A percentile compares a stretch with the other conserved stretches of the same genome.
These are phyloP conservation scores for Drechslerella dactyloides DNA, from an alignment of 2,329 filamentous ascomycete species.

Conservation along the genomic window DNA sequence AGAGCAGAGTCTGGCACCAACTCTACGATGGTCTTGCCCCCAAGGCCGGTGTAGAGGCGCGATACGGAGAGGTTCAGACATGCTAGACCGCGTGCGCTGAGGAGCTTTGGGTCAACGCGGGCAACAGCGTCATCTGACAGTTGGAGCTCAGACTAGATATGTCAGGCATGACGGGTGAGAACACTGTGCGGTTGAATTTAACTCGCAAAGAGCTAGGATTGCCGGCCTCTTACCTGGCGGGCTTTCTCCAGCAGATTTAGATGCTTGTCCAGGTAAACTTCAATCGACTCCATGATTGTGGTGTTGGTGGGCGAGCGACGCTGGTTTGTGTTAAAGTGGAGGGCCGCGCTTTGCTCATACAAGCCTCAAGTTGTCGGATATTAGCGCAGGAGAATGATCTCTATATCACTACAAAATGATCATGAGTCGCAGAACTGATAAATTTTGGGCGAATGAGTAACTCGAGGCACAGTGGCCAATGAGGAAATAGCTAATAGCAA, in stretches of 20 bases:
- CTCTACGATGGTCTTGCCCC: conserved; percentile 88
- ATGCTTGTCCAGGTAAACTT: conserved; percentile 23
- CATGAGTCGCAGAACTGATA: no score
- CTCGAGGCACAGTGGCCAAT: no score
- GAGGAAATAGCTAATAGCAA: no score
- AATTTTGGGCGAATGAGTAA: no score
- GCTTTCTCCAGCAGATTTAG: conserved; percentile 28
- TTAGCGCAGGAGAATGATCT: no score
- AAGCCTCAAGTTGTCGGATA: no score
- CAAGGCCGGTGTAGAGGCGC: conserved; percentile 83
- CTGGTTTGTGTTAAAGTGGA: not conserved
- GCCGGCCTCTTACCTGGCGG: conserved; percentile 8
- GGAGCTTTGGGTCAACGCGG: conserved; percentile 8
- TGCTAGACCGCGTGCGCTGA: conserved; percentile 76
- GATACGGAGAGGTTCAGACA: conserved; percentile 75
- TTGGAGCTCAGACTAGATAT: conserved; percentile 21
- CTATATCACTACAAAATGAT: no score
- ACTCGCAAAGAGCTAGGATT: not conserved
- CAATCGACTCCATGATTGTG: conserved; percentile 12
- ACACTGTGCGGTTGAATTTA: not conserved
- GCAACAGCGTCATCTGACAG: conserved; percentile 14
- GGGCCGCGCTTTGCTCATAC: not conserved
- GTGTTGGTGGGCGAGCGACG: not conserved
- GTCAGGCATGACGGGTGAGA: not conserved
- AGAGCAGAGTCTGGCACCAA: conserved; percentile 75